Conservation (phyloP, 345 rosid genomes). For the Brassica nigra region DNA sequence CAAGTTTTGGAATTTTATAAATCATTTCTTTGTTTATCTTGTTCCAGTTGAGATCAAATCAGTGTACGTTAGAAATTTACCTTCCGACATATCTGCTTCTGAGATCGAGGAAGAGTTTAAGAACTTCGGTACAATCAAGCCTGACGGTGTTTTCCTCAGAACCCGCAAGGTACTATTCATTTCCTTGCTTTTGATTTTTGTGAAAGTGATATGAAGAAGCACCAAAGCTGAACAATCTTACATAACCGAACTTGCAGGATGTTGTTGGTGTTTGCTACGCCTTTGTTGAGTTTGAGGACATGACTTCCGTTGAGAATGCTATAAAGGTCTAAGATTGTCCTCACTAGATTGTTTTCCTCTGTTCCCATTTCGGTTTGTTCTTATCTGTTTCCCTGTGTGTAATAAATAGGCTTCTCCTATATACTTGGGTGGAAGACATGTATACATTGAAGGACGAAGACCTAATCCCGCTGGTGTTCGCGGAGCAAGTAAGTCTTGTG, state of each 20-base stretch:
- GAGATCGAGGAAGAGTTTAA: conserved; percentile 89
- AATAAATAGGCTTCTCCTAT: conserved; percentile 80
- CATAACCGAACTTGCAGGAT: conserved; percentile 55
- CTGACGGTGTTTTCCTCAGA: conserved; percentile 89
- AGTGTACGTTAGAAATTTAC: conserved; percentile 93
- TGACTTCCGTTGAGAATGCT: conserved; percentile 80
- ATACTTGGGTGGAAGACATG: conserved; percentile 82
- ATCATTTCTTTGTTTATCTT: conserved; percentile 23
- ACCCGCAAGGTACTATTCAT: conserved; percentile 64
- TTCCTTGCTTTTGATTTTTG: not conserved
- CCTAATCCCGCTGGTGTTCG: conserved; percentile 75
- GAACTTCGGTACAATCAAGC: conserved; percentile 79
- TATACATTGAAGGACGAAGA: conserved; percentile 93
- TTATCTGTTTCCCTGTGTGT: conserved; percentile 14
- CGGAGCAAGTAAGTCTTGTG: conserved; percentile 72
- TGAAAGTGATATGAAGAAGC: not conserved
- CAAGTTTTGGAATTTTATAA: not conserved
- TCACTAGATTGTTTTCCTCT: not conserved
- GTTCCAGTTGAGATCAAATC: conserved; percentile 83
- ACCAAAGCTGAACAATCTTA: conserved; percentile 14
- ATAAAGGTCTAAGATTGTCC: conserved; percentile 58
- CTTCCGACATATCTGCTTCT: conserved; percentile 67
- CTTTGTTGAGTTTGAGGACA: conserved; percentile 95
- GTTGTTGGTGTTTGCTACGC: conserved; percentile 92
- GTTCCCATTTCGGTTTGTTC: conserved; percentile 6